Conservation (phyloP, 2,329 filamentous ascomycete species). For the Fusarium liriodendri region DNA sequence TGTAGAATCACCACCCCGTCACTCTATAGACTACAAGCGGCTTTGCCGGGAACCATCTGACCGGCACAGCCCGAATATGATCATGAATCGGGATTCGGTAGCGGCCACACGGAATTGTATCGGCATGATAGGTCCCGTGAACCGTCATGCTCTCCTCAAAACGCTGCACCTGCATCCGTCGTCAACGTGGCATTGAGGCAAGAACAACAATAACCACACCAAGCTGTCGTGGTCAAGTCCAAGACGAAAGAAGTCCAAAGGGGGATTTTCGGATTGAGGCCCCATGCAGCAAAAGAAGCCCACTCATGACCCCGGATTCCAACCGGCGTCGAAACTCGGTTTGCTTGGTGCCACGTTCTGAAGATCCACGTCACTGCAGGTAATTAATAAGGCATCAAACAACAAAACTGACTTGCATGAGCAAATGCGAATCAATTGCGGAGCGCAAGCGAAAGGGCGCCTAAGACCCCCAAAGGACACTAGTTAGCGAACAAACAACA, state of each 20-base stretch:
- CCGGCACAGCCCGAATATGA: not conserved
- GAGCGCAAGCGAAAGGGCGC: not conserved
- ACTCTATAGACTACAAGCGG: not conserved
- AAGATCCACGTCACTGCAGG: constrained; percentile 1
- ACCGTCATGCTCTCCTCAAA: not conserved
- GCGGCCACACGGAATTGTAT: not conserved
- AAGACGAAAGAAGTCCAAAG: not conserved
- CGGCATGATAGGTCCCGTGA: not conserved
- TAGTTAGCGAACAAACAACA: not conserved
- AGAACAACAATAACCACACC: not conserved
- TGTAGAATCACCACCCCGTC: not conserved
- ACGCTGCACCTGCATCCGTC: not conserved
- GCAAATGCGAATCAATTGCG: not conserved
- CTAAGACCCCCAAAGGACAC: not conserved
- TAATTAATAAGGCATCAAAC: not conserved
- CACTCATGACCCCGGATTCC: constrained; percentile 3
- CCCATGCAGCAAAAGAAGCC: constrained; percentile 1
- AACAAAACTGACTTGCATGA: not conserved
- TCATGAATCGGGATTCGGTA: not conserved
- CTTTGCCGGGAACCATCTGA: not conserved
- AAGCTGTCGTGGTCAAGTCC: not conserved
- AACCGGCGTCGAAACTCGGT: constrained; percentile 7
- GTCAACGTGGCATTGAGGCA: not conserved
- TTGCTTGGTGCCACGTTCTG: constrained; percentile 7
- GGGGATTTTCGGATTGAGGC: not conserved